Percentiles rank a stretch among this genome's conserved stretches.
These are phyloP conservation scores for Vaccinium darrowii DNA, from an alignment of 148 eudicot species.

Conservation along the genomic window DNA sequence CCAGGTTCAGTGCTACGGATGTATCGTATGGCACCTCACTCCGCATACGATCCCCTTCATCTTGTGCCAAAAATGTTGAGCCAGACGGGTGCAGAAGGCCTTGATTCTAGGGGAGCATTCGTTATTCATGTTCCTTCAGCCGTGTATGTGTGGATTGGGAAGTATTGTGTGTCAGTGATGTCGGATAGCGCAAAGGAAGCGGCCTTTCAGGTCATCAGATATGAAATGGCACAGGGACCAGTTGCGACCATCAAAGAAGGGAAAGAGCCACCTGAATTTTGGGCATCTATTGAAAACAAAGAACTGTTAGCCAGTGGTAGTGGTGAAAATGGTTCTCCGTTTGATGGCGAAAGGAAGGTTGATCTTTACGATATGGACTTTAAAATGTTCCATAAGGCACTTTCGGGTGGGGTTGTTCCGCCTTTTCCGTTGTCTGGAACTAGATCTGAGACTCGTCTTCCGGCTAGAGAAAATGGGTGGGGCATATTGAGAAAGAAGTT, in stretches of 20 bases:
- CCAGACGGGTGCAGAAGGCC: slow-evolving; percentile 46
- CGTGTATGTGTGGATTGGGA: slow-evolving; percentile 84
- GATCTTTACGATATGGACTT: slow-evolving; percentile 72
- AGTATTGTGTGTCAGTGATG: slow-evolving; percentile 57
- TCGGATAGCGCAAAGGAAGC: slow-evolving; percentile 63
- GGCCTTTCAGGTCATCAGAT: slow-evolving; percentile 69
- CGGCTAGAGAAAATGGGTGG: slow-evolving; percentile 76
- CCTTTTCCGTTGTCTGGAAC: slow-evolving; percentile 51
- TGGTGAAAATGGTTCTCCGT: slow-evolving; percentile 3
- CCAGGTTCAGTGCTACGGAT: slow-evolving; percentile 83
- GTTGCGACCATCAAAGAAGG: slow-evolving; percentile 61
- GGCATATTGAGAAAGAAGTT: slow-evolving; percentile 62
- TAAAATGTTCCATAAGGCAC: slow-evolving; percentile 74
- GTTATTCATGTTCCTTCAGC: slow-evolving; percentile 78
- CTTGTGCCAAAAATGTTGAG: slow-evolving; percentile 84
- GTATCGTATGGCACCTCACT: slow-evolving; percentile 96
- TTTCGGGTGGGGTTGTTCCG: slow-evolving; percentile 74
- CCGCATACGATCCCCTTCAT: slow-evolving; percentile 92
- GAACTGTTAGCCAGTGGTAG: slow-evolving; percentile 23
- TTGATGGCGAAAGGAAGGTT: slow-evolving; percentile 43
- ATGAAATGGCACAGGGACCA: slow-evolving; percentile 73
- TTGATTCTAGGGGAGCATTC: slow-evolving; percentile 96
- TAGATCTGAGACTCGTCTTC: slow-evolving; percentile 60
- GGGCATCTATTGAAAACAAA: slow-evolving; percentile 50
- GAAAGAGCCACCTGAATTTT: slow-evolving; percentile 70